Percentiles rank a stretch among this genome's conserved stretches.
These are phyloP conservation scores for Sambucus nigra DNA, from an alignment of 129 eudicot species.

Conservation along the genomic window DNA sequence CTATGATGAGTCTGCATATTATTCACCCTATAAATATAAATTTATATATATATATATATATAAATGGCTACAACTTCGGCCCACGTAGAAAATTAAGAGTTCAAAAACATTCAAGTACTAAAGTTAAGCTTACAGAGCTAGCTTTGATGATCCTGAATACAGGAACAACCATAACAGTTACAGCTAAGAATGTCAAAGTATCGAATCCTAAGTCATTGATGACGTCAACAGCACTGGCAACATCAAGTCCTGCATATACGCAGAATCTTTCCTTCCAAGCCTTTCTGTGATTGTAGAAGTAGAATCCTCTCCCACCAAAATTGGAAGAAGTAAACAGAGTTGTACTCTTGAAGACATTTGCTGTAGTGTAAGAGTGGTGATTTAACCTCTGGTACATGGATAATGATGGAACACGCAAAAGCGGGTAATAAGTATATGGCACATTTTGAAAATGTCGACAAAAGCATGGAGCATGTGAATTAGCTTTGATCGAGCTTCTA, in stretches of 20 bases:
- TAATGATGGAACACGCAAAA: constrained; percentile 15
- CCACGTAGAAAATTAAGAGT: background rate
- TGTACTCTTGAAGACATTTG: constrained; percentile 18
- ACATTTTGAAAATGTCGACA: constrained; percentile 17
- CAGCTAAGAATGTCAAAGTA: constrained; percentile 81
- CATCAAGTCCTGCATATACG: constrained; percentile 52
- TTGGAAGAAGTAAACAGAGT: constrained; percentile 24
- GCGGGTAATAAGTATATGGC: constrained; percentile 22
- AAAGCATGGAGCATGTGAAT: constrained; percentile 18
- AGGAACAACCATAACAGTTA: constrained; percentile 84
- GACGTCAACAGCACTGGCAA: constrained; percentile 74
- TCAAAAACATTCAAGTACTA: background rate
- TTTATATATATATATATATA: too few species aligned
- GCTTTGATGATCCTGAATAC: constrained; percentile 77
- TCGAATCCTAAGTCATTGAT: constrained; percentile 90
- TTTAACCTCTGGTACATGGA: constrained; percentile 21
- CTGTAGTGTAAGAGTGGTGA: constrained; percentile 8
- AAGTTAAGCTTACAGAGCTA: constrained; percentile 68
- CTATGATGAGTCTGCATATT: background rate
- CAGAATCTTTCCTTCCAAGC: constrained; percentile 16
- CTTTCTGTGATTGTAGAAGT: constrained; percentile 18
- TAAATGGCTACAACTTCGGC: background rate
- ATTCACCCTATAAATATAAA: background rate
- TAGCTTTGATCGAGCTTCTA: constrained; percentile 18
- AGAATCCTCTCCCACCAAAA: constrained; percentile 34